These are phyloP conservation scores for Fusarium solani-melongenae DNA, from an alignment of 2,329 filamentous ascomycete species.

Conservation along the genomic window DNA sequence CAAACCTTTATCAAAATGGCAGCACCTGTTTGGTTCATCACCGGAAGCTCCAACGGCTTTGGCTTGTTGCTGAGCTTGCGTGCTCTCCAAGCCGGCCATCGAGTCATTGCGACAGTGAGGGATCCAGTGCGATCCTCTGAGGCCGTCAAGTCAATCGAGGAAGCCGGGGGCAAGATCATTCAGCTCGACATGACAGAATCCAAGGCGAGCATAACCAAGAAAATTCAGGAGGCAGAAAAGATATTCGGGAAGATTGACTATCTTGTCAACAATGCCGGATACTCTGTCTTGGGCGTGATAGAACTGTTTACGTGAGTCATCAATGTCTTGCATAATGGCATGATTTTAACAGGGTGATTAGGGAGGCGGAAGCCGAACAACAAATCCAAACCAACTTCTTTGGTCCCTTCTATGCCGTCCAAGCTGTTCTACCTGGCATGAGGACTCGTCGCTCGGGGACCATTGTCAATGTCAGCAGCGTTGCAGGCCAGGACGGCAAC, in stretches of 20 bases:
- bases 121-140: conserved; percentile 21
- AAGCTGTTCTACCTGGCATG: conserved; percentile 60
- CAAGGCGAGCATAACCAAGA: conserved; percentile 36
- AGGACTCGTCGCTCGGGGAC: conserved; percentile 53
- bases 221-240: conserved; percentile 41
- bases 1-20: conserved; percentile 20
- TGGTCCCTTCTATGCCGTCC: conserved; percentile 58
- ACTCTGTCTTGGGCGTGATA: conserved; percentile 40
- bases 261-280: conserved; percentile 64
- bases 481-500: conserved; percentile 54
- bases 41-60: conserved; percentile 39
- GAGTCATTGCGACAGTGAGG: conserved; percentile 34
- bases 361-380: conserved; percentile 52
- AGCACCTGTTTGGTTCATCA: conserved; percentile 40
- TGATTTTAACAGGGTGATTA: conserved; percentile 22
- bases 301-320: conserved; percentile 42
- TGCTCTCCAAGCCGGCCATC: conserved; percentile 33
- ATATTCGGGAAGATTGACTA: conserved; percentile 55
- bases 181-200: conserved; percentile 45
- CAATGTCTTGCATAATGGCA: background rate
- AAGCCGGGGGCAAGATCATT: conserved; percentile 42
- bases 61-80: conserved; percentile 34
- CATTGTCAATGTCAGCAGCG: conserved; percentile 59
- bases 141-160: conserved; percentile 31
- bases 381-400: conserved; percentile 62